Base-by-base conservation (phyloP, 179 eudicot genomes). In the Gypsophila paniculata region DNA sequence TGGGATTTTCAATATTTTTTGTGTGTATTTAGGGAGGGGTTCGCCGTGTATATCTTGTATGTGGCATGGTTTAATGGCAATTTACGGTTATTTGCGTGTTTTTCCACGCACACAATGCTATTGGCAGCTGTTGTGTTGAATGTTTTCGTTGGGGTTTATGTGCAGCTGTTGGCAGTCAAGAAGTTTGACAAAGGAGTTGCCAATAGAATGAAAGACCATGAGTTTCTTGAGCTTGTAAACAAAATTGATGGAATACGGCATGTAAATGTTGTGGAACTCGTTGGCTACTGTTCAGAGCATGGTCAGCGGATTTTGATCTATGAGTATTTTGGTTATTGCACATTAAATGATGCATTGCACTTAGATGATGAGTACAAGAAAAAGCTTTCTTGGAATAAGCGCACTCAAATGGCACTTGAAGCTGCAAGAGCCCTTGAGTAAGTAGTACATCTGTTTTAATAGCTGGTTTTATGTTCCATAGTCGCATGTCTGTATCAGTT, bases 341-440 rank as follows among this genome's bases (percentile, higher is more conserved):
- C 89, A 0, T 80, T 90, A 32, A 72, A 88, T 52, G 92, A 88
- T 42, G 89, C 92, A 63, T 76, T 88, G 65, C 90, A 90, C 75
- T 65, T 77, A 44, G 88, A 88, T 65, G 89, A 85, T 70, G 90
- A 88, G 49, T 78, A 82, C 72, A 82, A 81, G 52, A 82, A 82
- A 60, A 82, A 79, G 65, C 85, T 90, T 51, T 86, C 96, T 22
- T 90, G 96, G 96, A 82, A 81, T 69, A 69, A 82, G 58, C 90
- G 96, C 60, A 72, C 82, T 42, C 84, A 72, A 32, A 54, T 90
- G 82, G 90, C 92, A 23, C 89, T 86, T 82, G 89, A 86, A 82
- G 83, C 89, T 69, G 91, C 96, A 71, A 74, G 82, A 84, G 90
- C 96, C 68, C 76, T 90, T 51, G 90, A 88, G 96, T 90, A 82